phyloP scores from a whole-genome alignment of 345 rosid species.

The Aegle marmelos region DNA sequence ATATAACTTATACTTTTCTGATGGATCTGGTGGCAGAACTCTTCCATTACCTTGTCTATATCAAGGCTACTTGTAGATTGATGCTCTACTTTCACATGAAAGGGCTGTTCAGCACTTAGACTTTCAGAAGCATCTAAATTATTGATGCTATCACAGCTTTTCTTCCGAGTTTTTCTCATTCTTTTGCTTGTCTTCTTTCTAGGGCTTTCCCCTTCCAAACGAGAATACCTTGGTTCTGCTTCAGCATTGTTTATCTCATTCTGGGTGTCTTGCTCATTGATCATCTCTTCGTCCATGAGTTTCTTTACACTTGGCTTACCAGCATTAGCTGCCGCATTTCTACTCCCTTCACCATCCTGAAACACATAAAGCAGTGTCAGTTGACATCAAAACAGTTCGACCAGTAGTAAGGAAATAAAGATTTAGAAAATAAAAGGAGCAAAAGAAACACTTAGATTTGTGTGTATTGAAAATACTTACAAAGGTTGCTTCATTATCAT shows the following conservation, averaged over 20 bases:
- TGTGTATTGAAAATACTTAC: slow-evolving; percentile 38
- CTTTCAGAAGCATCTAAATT: slow-evolving; percentile 36
- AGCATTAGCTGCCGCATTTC: slow-evolving; percentile 13
- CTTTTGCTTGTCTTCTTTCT: slow-evolving; percentile 52
- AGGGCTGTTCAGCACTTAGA: slow-evolving; percentile 27
- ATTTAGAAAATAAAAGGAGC: not conserved
- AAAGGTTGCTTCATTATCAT: slow-evolving; percentile 33
- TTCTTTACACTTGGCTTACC: slow-evolving; percentile 79
- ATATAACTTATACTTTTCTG: slow-evolving; percentile 42
- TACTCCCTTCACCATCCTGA: slow-evolving; percentile 58
- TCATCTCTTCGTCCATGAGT: slow-evolving; percentile 93
- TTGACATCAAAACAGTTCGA: slow-evolving; percentile 14
- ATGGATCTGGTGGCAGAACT: slow-evolving; percentile 58
- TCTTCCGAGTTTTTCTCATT: slow-evolving; percentile 45
- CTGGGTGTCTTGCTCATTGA: slow-evolving; percentile 38
- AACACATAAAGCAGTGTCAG: slow-evolving; percentile 15
- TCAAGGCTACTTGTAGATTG: slow-evolving; percentile 39
- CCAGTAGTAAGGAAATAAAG: not conserved
- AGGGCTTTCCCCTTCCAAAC: slow-evolving; percentile 42
- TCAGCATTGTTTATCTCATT: slow-evolving; percentile 37
- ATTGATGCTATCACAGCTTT: slow-evolving; percentile 48
- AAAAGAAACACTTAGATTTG: not conserved
- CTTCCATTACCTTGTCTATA: slow-evolving; percentile 62
- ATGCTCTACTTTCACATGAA: slow-evolving; percentile 28
- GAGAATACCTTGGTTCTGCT: slow-evolving; percentile 39